Base-by-base conservation (phyloP, 164 flowering plant species). In the Cinnamomum chago region DNA sequence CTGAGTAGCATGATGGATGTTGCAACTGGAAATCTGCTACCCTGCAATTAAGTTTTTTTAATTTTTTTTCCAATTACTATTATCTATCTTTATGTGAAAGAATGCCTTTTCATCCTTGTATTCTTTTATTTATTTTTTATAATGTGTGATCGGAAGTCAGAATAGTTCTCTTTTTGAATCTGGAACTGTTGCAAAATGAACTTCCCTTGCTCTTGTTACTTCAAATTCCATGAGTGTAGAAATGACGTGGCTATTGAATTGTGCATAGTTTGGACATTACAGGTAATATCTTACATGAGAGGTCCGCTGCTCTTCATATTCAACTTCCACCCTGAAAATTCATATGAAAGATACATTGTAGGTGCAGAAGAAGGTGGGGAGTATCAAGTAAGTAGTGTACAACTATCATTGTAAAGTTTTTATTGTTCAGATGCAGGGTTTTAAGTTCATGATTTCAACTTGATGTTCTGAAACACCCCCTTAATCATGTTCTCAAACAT, bases 291-390 rank as follows among this genome's bases (percentile, higher is more conserved):
- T 75, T 93, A 84, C 76, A 67, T 81, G 25, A 81, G 97, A 82
- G 99, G 99, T 27, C 93, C 94, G 52, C 71, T 91, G 78, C 90
- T 95, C 70, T 90, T 92, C 73, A 72, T 92, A 73, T 91, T 91
- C 86, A 95, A 95, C 78, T 95, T 95, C 72, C 97, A 95, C 77
- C 99, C 97, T 20, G 76, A 85, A 51, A 81, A 79, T 67, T 86
- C 93, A 62, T 90, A 90, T 78, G 92, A 86, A 79, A 84, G 76
- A 71, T 92, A 90, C 76, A 74, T 72, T 68, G 79, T 93, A 15
- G 99, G 99, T 67, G 98, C 88, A 3, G 99, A 87, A 79, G 99
- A 95, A 87, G 99, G 97, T 75, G 99, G 99, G 75, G 98, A 95
- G 81, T 95, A 92, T 86, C 89, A 84, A 81, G 99, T 92, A 82